Percentiles rank a stretch among this genome's conserved stretches.
Conservation (phyloP, 2,329 filamentous ascomycete genomes). For the Calonectria pauciramosa region DNA sequence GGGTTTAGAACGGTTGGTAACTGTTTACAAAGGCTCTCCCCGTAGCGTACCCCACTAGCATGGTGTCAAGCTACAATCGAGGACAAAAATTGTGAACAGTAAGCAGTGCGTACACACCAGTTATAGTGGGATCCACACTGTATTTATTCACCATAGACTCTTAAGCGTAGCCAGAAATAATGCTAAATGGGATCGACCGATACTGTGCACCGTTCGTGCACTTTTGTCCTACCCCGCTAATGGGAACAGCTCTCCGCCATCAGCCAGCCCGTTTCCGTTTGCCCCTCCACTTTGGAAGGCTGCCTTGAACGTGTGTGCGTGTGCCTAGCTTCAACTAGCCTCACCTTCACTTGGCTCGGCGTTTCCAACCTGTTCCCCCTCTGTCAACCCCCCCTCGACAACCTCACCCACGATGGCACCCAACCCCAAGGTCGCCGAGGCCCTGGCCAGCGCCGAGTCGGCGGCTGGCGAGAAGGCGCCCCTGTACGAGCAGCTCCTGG, state of each 20-base stretch:
- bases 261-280: conserved; percentile 5
- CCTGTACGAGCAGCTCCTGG: conserved; percentile 62
- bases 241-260: conserved; percentile 18
- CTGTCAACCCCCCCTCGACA: conserved; percentile 25
- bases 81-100: not conserved
- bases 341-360: conserved; percentile 6
- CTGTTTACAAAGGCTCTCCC: not conserved
- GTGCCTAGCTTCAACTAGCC: conserved; percentile 17
- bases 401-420: conserved; percentile 50
- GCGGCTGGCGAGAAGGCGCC: conserved; percentile 57
- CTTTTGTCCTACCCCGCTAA: conserved; percentile 33
- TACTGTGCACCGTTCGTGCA: conserved; percentile 42
- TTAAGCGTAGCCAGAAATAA: not conserved
- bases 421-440: conserved; percentile 57
- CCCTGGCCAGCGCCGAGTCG: conserved; percentile 57
- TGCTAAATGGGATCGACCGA: not conserved
- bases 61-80: not conserved
- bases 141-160: not conserved
- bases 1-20: not conserved
- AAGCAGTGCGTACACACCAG: not conserved
- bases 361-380: not conserved
- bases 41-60: not conserved
- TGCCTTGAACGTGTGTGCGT: not conserved
- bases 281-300: conserved; percentile 21
- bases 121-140: not conserved